Evolutionary conservation across 805 yeast species (phyloP).

Genomic region (Clavispora phyllophila): DNA sequence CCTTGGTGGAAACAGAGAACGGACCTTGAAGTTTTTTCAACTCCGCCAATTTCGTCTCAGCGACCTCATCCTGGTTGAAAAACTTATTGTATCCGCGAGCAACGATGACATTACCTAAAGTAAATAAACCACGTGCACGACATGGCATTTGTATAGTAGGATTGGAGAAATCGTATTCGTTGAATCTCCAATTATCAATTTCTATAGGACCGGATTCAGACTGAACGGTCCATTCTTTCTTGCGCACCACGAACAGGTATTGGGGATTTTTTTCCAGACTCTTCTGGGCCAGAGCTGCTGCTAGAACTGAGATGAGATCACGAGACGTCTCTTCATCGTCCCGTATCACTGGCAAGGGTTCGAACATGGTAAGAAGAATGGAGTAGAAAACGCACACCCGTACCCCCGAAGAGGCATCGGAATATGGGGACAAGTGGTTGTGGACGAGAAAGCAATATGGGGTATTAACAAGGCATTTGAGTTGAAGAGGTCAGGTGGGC

Average conservation of each 20-base stretch:
- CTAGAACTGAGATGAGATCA: background rate
- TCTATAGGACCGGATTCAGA: background rate
- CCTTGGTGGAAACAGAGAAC: conserved; percentile 74
- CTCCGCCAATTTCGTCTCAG: conserved; percentile 43
- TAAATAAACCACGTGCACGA: conserved; percentile 82
- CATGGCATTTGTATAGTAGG: conserved; percentile 55
- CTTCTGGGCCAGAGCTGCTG: background rate
- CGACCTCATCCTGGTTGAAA: conserved; percentile 71
- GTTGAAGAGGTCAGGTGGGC: too few relatives aligned
- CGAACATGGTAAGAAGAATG: background rate
- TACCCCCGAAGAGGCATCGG: background rate
- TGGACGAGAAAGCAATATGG: too few relatives aligned
- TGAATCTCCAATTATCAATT: conserved; percentile 64
- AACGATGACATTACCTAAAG: conserved; percentile 45
- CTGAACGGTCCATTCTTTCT: conserved; percentile 12
- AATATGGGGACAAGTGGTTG: too few relatives aligned
- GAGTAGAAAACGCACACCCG: background rate
- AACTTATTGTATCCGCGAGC: conserved; percentile 93
- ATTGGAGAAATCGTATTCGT: conserved; percentile 81
- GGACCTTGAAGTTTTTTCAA: conserved; percentile 57
- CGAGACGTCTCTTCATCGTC: background rate
- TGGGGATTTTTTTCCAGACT: background rate
- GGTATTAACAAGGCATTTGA: too few relatives aligned
- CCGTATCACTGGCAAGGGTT: background rate
- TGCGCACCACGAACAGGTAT: conserved; percentile 2